Percentiles rank a stretch among this genome's conserved stretches.
phyloP scores from a whole-genome alignment of 345 rosid genomes.

The Alliaria petiolata region DNA sequence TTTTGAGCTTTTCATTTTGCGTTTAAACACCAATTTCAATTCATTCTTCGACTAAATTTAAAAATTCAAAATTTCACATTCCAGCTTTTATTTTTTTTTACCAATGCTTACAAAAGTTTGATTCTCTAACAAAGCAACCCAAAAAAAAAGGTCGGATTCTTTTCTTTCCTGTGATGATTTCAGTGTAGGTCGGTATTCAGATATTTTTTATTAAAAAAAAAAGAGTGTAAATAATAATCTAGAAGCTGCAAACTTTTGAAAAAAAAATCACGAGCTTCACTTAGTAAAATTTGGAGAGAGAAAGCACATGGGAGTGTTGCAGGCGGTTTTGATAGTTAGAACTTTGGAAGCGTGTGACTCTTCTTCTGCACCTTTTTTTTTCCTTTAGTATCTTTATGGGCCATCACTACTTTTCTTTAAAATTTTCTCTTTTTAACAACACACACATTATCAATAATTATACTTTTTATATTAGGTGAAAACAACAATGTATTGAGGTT shows the following conservation, averaged over 20 bases:
- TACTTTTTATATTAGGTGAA: too few relatives aligned
- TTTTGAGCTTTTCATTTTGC: background rate
- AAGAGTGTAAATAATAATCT: too few relatives aligned
- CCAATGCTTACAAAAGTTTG: background rate
- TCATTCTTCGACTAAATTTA: background rate
- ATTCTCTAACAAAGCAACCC: background rate
- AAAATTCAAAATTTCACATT: background rate
- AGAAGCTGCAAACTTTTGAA: background rate
- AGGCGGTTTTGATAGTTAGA: constrained; percentile 33
- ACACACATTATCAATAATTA: too few relatives aligned
- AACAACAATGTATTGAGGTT: too few relatives aligned
- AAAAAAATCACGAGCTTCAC: constrained; percentile 13
- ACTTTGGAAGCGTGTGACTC: constrained; percentile 38
- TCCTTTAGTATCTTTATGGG: constrained; percentile 18
- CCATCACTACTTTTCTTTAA: constrained; percentile 3
- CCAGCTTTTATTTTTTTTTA: background rate
- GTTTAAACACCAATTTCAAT: background rate
- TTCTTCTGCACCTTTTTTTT: constrained; percentile 28
- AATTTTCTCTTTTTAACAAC: background rate
- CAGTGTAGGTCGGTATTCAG: too few relatives aligned
- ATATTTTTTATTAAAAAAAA: too few relatives aligned
- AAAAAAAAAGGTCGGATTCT: constrained; percentile 2
- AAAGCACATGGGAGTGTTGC: constrained; percentile 26
- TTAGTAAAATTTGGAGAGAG: constrained; percentile 4
- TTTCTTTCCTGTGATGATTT: constrained; percentile 23